A percentile compares a stretch with the other conserved stretches of the same genome.
phyloP scores from a whole-genome alignment of 2,329 filamentous ascomycete genomes.

The Leptographium lundbergii region DNA sequence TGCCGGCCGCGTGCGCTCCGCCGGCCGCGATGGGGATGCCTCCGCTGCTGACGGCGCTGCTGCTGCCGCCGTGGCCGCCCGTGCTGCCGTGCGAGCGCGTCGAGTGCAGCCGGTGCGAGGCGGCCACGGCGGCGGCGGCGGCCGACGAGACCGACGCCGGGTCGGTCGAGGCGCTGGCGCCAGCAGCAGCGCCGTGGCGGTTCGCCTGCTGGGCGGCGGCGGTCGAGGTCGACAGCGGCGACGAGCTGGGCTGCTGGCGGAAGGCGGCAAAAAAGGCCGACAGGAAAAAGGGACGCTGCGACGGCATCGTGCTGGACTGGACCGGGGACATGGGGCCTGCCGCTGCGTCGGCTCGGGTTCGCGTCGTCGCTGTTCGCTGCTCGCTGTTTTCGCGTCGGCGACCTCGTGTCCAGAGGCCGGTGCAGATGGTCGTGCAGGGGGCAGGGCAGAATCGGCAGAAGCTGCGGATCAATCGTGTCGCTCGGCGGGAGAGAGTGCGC shows the following conservation, averaged over 20 bases:
- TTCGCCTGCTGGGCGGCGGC: constrained; percentile 22
- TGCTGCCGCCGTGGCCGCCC: neutral
- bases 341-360: no score
- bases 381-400: no score
- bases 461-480: no score
- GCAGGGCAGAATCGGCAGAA: no score
- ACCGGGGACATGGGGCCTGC: neutral
- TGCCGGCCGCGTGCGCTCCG: neutral
- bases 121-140: constrained; percentile 10
- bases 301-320: constrained; percentile 27
- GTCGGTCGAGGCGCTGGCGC: constrained; percentile 11
- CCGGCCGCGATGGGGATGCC: neutral
- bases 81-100: constrained; percentile 1
- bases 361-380: no score
- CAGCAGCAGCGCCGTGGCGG: constrained; percentile 19
- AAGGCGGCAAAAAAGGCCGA: constrained; percentile 44
- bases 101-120: constrained; percentile 9
- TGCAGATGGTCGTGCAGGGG: no score
- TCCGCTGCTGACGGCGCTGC: neutral
- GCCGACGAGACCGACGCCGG: constrained; percentile 10
- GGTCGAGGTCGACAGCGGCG: constrained; percentile 11
- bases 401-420: no score
- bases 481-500: no score
- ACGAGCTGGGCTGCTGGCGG: constrained; percentile 30
- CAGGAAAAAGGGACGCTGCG: constrained; percentile 43